phyloP scores from a whole-genome alignment of 2,329 filamentous ascomycete genomes.

The Blumeriella jaapii region DNA sequence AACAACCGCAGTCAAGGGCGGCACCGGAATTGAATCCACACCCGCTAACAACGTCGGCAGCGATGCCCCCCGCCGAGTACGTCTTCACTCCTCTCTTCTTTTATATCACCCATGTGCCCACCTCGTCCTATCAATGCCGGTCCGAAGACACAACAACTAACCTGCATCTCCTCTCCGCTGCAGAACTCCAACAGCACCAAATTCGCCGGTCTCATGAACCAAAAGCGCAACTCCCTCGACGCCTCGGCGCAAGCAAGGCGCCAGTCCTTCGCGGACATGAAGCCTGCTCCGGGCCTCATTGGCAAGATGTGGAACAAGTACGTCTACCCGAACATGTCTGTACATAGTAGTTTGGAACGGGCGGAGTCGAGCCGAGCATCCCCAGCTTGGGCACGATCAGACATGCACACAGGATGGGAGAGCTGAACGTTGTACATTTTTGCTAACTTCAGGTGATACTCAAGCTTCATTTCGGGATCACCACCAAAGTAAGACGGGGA shows the following conservation, averaged over 20 bases:
- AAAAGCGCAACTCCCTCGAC: conserved; percentile 33
- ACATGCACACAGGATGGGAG: not conserved
- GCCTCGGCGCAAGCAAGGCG: conserved; percentile 28
- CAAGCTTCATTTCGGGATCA: conserved; percentile 14
- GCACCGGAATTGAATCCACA: conserved; percentile 12
- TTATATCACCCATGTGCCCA: not conserved
- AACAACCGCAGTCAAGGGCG: conserved; percentile 16
- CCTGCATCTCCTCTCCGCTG: no score
- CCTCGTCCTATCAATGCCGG: no score
- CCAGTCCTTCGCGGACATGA: conserved; percentile 35
- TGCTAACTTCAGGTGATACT: not conserved
- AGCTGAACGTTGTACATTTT: no score
- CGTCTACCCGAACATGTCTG: no score
- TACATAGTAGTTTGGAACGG: no score
- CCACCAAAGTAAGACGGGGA: conserved; percentile 7
- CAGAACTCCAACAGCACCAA: conserved; percentile 7
- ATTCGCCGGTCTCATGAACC: conserved; percentile 30
- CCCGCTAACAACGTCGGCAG: conserved; percentile 20
- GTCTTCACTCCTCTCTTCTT: not conserved
- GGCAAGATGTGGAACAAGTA: conserved; percentile 27
- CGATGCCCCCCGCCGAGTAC: conserved; percentile 14
- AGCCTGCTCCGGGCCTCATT: conserved; percentile 27
- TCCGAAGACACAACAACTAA: no score
- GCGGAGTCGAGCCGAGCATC: no score
- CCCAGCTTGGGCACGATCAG: no score